These are phyloP conservation scores for Yamadazyma sp. DNA, from an alignment of 1,139 yeast genomes.

Conservation along the genomic window DNA sequence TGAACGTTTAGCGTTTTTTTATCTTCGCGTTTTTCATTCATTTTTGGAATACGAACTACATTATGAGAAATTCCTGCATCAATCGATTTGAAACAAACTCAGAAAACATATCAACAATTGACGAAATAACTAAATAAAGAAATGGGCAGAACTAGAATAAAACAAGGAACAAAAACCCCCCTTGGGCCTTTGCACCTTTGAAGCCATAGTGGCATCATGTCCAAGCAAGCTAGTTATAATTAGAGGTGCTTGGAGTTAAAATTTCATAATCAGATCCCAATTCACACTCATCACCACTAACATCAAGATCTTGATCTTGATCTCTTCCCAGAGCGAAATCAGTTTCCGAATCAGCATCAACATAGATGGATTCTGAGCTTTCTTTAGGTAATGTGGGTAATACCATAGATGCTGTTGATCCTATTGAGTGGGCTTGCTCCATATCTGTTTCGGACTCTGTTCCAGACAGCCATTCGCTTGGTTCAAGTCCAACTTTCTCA, in stretches of 20 bases:
- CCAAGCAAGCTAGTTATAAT: conserved; percentile 1
- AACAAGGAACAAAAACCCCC: background rate
- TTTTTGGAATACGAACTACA: too few species aligned
- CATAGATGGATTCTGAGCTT: conserved; percentile 22
- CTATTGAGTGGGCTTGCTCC: conserved; percentile 9
- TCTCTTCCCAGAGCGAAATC: conserved; percentile 22
- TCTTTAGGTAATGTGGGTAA: conserved; percentile 38
- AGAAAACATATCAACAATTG: background rate
- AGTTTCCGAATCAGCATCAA: conserved; percentile 21
- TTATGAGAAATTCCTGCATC: background rate
- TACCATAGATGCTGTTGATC: conserved; percentile 34
- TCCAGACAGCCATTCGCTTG: background rate
- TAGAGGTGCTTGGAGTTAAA: conserved; percentile 27
- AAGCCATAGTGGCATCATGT: background rate
- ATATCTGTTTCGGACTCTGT: conserved; percentile 7
- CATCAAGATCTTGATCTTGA: conserved; percentile 36
- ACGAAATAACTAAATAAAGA: background rate
- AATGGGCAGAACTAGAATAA: background rate
- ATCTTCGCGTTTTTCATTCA: conserved; percentile 2
- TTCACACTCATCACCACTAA: conserved; percentile 29
- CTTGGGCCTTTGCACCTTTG: background rate
- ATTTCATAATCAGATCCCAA: conserved; percentile 41
- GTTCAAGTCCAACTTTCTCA: background rate
- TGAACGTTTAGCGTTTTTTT: background rate
- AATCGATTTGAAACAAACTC: background rate